Conservation (phyloP, 331 rosid species). For the Malus hybrid region DNA sequence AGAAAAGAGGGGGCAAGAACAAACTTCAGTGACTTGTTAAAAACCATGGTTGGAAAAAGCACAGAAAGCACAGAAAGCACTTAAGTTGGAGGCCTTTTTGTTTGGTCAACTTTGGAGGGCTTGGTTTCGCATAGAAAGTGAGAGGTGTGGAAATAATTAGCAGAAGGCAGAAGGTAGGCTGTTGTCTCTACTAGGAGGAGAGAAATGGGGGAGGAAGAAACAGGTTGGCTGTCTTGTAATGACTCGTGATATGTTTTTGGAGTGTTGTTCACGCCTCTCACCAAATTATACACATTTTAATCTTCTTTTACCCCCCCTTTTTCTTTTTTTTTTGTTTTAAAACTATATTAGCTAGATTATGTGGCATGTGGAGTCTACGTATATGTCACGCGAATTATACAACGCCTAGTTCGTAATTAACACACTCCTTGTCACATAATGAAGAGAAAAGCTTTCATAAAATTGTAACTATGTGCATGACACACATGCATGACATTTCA, state of each 20-base stretch:
- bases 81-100: neutral
- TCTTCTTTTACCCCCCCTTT: neutral
- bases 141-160: neutral
- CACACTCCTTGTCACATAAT: too few relatives aligned
- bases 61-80: neutral
- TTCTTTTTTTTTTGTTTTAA: neutral
- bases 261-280: constrained; percentile 8
- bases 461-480: too few relatives aligned
- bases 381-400: too few relatives aligned
- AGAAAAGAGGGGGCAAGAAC: constrained; percentile 15
- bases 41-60: constrained; percentile 7
- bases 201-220: neutral
- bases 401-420: too few relatives aligned
- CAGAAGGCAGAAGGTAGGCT: neutral
- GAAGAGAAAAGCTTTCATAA: too few relatives aligned
- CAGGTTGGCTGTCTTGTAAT: constrained; percentile 47
- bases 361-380: too few relatives aligned
- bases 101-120: neutral
- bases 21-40: constrained; percentile 18
- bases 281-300: neutral
- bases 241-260: constrained; percentile 60
- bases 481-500: too few relatives aligned
- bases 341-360: too few relatives aligned
- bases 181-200: neutral
- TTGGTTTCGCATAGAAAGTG: constrained; percentile 14